Conservation (phyloP, 345 rosid genomes). For the Pistacia integerrima region DNA sequence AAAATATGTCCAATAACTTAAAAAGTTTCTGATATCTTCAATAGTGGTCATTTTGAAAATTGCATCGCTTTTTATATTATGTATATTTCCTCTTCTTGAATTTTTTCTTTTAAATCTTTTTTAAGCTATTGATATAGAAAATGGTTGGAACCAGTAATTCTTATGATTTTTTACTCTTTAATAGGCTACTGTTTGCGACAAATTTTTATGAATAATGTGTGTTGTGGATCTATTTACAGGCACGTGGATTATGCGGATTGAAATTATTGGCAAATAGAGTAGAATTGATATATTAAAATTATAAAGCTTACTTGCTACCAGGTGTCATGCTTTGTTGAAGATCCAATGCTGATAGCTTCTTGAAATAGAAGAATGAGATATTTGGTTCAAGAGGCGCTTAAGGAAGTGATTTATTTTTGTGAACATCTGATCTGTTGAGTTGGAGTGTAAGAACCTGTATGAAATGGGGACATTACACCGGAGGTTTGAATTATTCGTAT, state of each 20-base stretch:
- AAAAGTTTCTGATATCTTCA: too few species aligned
- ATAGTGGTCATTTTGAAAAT: too few species aligned
- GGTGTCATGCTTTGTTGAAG: conserved; percentile 15
- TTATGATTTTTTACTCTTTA: not conserved
- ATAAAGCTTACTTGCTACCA: not conserved
- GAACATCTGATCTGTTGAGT: conserved; percentile 27
- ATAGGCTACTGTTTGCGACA: not conserved
- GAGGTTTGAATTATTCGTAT: conserved; percentile 46
- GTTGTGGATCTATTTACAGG: not conserved
- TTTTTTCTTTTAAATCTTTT: not conserved
- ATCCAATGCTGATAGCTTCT: not conserved
- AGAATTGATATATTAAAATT: not conserved
- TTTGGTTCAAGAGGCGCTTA: conserved; percentile 30
- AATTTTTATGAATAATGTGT: not conserved
- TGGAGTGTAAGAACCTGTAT: conserved; percentile 24
- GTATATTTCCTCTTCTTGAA: not conserved
- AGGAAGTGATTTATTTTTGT: conserved; percentile 24
- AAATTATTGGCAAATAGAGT: not conserved
- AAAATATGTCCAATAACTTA: not conserved
- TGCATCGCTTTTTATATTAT: not conserved
- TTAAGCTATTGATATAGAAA: not conserved
- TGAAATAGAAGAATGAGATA: conserved; percentile 32
- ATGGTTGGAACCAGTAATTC: not conserved
- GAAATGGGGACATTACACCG: conserved; percentile 61
- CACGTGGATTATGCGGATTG: not conserved